Evolutionary conservation across 306 rosid species (phyloP), one percentile per base, ranked within the genome.

Genomic region (Prunus padus): DNA sequence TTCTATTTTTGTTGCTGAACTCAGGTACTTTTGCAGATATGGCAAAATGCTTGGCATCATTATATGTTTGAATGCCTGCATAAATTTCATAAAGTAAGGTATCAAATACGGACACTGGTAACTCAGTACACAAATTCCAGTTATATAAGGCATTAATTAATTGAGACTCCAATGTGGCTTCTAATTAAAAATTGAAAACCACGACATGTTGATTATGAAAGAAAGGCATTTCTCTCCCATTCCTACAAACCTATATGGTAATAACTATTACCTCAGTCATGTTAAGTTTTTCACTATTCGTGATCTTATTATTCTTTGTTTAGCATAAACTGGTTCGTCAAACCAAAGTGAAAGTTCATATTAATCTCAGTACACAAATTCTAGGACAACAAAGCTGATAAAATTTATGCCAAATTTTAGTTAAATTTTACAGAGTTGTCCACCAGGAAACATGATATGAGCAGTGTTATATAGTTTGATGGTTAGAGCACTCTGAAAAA

Each of bases 31-130:
- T 92, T 25, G 97, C 92, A 66, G 97, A 90, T 84, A 92, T 84
- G n/a, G 92, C 88, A 63, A 67, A 92, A 83, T 92, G 97, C 84
- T 85, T 92, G 70, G 97, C 97, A 42, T 92, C 96, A 75, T 87
- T 87, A 78, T 87, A 87, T 20, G 97, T 90, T 81, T 92, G 97
- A 18, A 92, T 74, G 76, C 97, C 97, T 92, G 85, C 78, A 90
- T 37, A 79, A 74, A 31, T 56, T 46, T 37, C 31, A n/a, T 8
- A 70, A 10, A 11, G 74, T 49, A 70, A 18, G 16, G 12, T 26
- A 72, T n/a, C 22, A 79, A 66, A 72, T 59, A 6, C 30, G 22
- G 30, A n/a, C 20, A 57, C 22, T 4, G 3, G n/a, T 16, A 20
- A 67, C 42, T 56, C n/a, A 57, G 63, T 57, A n/a, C 46, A 14